Base-by-base conservation (phyloP, 495 filamentous ascomycete genomes). In the Hypoxylon subgilvum region DNA sequence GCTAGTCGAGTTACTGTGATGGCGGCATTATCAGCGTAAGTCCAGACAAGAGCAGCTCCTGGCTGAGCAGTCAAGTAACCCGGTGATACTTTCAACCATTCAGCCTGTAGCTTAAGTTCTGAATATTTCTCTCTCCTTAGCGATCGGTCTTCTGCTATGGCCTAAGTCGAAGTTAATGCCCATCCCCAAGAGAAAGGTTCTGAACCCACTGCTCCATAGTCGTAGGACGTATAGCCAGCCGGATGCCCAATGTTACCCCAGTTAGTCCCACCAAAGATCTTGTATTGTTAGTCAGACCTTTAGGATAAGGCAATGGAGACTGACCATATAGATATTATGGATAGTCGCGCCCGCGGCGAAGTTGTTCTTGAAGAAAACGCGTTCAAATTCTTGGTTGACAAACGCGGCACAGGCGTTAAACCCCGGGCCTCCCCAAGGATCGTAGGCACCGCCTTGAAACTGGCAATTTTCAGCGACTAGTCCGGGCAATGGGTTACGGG, bases 301-400 rank as follows among this genome's bases (percentile, higher is more conserved):
- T 0, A 9, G 25, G 23, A 21, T 39, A 14, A 13, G 69, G 23
- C 63, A 64, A 30, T 70, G 57, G 14, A 30, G 3, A 55, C 22
- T 66, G 56, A 52, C 59, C 64, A 59, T 59, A n/a, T 59, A 43
- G 25, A 49, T 41, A 45, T 64, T 57, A 23, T 46, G 51, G 31
- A 36, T 52, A 42, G 67, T 65, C 60, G 51, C 38, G 45, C 59
- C 84, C 41, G 85, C 83, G 30, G 82, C 83, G 42, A 86, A 84
- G 63, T 85, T 78, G 60, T 92, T 90, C 79, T 92, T 92, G 66
- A 90, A 90, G 59, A 90, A 88, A 4, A 93, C 86, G 17, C 88
- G 74, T 57, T 89, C 86, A 58, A 90, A 90, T 62, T 91, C 84
- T 25, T 83, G 69, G 49, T 87, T 86, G 14, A 88, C 66, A 18